These are phyloP conservation scores for Juglanconis sp. DNA, from an alignment of 2,329 filamentous ascomycete species.

Conservation along the genomic window DNA sequence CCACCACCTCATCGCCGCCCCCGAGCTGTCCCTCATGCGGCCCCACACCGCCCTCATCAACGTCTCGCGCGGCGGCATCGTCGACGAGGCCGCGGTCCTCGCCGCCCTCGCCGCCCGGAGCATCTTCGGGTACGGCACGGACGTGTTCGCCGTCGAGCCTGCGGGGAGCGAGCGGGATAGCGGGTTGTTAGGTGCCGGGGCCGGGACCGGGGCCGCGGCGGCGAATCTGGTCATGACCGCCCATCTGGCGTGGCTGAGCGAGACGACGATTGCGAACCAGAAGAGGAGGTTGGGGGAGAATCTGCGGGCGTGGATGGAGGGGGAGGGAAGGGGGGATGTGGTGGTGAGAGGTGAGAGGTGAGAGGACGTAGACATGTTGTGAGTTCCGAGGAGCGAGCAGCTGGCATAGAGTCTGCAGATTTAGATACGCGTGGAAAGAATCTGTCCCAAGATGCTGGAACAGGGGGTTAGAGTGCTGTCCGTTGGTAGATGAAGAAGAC, in stretches of 20 bases:
- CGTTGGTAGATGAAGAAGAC: too few relatives aligned
- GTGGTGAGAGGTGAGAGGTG: background rate
- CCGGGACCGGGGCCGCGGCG: constrained; percentile 3
- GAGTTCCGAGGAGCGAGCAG: too few relatives aligned
- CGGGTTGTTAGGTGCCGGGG: constrained; percentile 17
- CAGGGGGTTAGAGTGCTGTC: too few relatives aligned
- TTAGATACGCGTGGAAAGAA: background rate
- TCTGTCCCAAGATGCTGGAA: background rate
- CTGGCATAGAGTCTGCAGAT: background rate
- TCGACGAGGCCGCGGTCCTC: constrained; percentile 21
- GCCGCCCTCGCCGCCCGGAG: constrained; percentile 19
- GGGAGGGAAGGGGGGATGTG: constrained; percentile 1
- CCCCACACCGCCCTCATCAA: constrained; percentile 24
- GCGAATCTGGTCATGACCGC: constrained; percentile 25
- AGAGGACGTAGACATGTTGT: background rate
- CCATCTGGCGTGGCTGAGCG: constrained; percentile 25
- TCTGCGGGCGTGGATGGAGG: constrained; percentile 19
- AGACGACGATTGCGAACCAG: constrained; percentile 21
- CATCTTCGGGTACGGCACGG: constrained; percentile 24
- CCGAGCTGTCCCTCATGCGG: constrained; percentile 21
- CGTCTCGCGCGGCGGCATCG: constrained; percentile 22
- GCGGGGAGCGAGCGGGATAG: constrained; percentile 22
- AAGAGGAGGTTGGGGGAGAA: constrained; percentile 20
- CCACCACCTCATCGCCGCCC: constrained; percentile 19
- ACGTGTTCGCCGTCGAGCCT: constrained; percentile 25